phyloP scores from a whole-genome alignment of 345 rosid genomes.

The Carallia pectinifolia region DNA sequence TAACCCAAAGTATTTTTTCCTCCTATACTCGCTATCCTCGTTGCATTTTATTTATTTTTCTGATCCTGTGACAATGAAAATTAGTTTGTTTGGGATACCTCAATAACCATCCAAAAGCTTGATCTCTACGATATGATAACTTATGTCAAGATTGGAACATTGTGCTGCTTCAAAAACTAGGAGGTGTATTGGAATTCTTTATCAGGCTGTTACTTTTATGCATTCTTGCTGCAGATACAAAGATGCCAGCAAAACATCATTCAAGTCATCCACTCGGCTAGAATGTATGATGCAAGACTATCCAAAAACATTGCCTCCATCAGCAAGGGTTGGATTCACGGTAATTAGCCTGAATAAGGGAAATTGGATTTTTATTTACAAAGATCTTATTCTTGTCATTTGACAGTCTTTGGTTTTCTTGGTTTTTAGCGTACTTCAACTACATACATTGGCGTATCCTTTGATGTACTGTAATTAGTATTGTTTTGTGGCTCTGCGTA shows the following conservation, averaged over 20 bases:
- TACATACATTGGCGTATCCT: no score
- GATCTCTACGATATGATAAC: neutral
- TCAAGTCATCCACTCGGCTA: conserved; percentile 87
- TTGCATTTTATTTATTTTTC: conserved; percentile 6
- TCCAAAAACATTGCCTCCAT: conserved; percentile 85
- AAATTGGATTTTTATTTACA: neutral
- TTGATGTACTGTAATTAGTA: neutral
- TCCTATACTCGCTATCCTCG: conserved; percentile 12
- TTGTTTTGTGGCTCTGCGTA: conserved; percentile 18
- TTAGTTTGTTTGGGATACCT: neutral
- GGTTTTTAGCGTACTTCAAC: no score
- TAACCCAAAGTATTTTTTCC: conserved; percentile 77
- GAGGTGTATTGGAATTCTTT: conserved; percentile 2
- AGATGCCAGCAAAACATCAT: conserved; percentile 83
- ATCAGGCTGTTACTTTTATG: conserved; percentile 10
- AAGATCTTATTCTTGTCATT: neutral
- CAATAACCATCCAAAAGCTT: neutral
- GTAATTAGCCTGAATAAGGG: conserved; percentile 36
- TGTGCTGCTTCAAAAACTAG: neutral
- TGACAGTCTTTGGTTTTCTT: neutral
- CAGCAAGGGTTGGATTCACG: conserved; percentile 89
- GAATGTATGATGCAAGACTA: conserved; percentile 99
- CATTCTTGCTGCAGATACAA: conserved; percentile 60
- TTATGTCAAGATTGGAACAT: neutral
- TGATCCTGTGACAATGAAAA: neutral